Conservation (phyloP, 192 early-diverging fungal genomes). For the Lunasporangiospora selenospora region DNA sequence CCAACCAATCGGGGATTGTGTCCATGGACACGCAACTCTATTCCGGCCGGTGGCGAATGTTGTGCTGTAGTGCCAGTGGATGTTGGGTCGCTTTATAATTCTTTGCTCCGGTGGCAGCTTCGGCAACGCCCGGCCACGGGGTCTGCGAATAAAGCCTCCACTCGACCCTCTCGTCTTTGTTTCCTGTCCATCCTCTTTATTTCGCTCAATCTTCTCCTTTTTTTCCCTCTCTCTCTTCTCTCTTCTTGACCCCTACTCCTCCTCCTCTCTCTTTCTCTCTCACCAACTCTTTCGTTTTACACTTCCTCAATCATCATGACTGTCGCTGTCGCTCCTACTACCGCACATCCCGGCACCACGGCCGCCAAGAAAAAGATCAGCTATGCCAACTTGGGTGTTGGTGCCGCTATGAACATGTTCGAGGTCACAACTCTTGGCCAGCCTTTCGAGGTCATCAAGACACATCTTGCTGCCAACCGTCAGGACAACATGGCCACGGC, state of each 20-base stretch:
- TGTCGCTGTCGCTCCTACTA: slow-evolving; percentile 20
- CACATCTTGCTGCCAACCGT: slow-evolving; percentile 93
- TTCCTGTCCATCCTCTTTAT: neutral
- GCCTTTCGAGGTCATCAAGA: slow-evolving; percentile 97
- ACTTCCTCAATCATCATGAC: slow-evolving; percentile 10
- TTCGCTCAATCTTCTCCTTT: neutral
- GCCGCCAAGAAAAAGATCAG: slow-evolving; percentile 83
- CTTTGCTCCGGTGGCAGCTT: no score
- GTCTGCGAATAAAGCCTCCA: no score
- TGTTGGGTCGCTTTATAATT: no score
- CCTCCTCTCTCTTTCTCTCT: neutral
- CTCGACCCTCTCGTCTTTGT: neutral
- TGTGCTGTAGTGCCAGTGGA: no score
- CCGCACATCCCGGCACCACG: slow-evolving; percentile 2
- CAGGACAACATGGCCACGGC: slow-evolving; percentile 79
- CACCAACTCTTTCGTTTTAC: no score
- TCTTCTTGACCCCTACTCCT: slow-evolving; percentile 1
- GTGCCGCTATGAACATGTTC: slow-evolving; percentile 90
- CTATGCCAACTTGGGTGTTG: slow-evolving; percentile 86
- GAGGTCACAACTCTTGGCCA: slow-evolving; percentile 93
- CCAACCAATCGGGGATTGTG: slow-evolving; percentile 11
- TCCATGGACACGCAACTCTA: slow-evolving; percentile 20
- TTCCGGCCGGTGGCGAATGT: no score
- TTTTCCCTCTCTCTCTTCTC: slow-evolving; percentile 1
- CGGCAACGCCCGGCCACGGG: no score